A percentile compares a stretch with the other conserved stretches of the same genome.
Conservation (phyloP, 2,329 filamentous ascomycete species). For the Cercospora sp. region DNA sequence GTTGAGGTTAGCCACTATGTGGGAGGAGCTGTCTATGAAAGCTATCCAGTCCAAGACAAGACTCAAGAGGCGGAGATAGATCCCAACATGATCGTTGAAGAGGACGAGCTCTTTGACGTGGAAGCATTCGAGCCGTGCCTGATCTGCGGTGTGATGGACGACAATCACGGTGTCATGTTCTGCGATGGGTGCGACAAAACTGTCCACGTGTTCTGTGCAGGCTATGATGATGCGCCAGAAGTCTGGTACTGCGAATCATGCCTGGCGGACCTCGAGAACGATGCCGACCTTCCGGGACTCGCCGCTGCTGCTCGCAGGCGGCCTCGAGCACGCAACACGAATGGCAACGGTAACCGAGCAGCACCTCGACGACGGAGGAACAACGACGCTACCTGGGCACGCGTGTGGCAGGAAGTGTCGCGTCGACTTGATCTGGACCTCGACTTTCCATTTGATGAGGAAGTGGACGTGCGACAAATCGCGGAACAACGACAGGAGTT, state of each 20-base stretch:
- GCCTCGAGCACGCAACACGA: constrained; percentile 26
- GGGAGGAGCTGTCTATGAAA: constrained; percentile 62
- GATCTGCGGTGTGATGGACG: constrained; percentile 76
- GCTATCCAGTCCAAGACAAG: constrained; percentile 72
- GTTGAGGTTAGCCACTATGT: constrained; percentile 79
- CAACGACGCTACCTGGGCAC: constrained; percentile 63
- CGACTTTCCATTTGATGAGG: constrained; percentile 81
- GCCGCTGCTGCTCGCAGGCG: constrained; percentile 30
- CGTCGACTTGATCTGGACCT: constrained; percentile 74
- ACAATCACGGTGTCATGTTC: constrained; percentile 80
- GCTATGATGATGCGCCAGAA: constrained; percentile 61
- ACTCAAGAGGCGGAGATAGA: constrained; percentile 90
- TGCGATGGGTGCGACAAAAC: constrained; percentile 89
- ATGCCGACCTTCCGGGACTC: constrained; percentile 31
- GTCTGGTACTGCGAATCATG: constrained; percentile 91
- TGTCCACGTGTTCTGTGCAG: constrained; percentile 90
- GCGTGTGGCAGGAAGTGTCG: constrained; percentile 89
- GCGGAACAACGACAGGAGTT: constrained; percentile 59
- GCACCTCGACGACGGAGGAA: constrained; percentile 33
- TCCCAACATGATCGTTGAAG: constrained; percentile 68
- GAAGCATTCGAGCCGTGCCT: constrained; percentile 70
- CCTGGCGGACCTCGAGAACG: constrained; percentile 39
- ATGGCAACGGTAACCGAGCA: constrained; percentile 15
- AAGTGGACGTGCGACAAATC: constrained; percentile 60
- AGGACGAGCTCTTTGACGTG: constrained; percentile 60